Percentiles rank a stretch among this genome's conserved stretches.
Evolutionary conservation across 1,284 basidiomycete genomes (phyloP).

Genomic region (Xerocomus amazonicus): DNA sequence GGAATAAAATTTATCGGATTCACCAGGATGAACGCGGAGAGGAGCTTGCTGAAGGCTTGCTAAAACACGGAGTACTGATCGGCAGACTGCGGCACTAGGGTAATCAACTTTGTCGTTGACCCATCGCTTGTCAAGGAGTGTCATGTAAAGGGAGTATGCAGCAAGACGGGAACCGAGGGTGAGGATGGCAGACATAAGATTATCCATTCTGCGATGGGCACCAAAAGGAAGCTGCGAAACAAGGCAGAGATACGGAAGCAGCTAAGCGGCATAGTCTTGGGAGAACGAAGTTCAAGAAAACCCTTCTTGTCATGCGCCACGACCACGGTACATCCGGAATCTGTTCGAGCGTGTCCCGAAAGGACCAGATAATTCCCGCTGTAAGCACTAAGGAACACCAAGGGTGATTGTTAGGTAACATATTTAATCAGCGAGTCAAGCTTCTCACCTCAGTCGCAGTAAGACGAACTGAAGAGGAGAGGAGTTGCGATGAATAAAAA

Average conservation of each 20-base stretch:
- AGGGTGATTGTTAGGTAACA: too few species aligned
- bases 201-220: constrained; percentile 22
- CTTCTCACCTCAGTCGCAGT: too few species aligned
- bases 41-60: constrained; percentile 31
- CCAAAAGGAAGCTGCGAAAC: constrained; percentile 45
- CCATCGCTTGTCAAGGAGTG: constrained; percentile 33
- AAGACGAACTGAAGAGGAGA: too few species aligned
- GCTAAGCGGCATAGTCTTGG: constrained; percentile 41
- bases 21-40: constrained; percentile 24
- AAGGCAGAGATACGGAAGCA: constrained; percentile 42
- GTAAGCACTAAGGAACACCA: too few species aligned
- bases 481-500: too few species aligned
- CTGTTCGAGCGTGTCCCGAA: too few species aligned
- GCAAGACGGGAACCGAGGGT: constrained; percentile 29
- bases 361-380: too few species aligned
- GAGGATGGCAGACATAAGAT: constrained; percentile 26
- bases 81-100: constrained; percentile 13
- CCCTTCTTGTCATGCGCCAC: constrained; percentile 25
- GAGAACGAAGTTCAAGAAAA: constrained; percentile 40
- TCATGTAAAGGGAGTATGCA: constrained; percentile 34
- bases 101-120: constrained; percentile 18
- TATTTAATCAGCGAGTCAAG: too few species aligned
- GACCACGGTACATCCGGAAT: too few species aligned
- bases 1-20: constrained; percentile 26
- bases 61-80: constrained; percentile 22